Conservation (phyloP, 1,284 basidiomycete species). For the Fomitopsis betulina region DNA sequence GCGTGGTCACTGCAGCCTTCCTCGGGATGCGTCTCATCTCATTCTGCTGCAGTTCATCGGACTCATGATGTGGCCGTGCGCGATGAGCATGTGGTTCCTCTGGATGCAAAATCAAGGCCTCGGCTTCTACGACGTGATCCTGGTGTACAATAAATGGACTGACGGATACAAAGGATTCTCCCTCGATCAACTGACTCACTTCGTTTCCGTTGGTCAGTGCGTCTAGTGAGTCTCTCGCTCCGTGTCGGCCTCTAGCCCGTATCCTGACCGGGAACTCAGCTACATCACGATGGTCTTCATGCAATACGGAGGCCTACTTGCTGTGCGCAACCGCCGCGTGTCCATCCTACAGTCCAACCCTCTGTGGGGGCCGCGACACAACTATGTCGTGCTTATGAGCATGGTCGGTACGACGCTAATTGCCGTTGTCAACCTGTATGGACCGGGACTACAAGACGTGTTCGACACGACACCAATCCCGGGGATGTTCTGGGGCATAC, state of each 20-base stretch:
- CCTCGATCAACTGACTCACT: conserved; percentile 36
- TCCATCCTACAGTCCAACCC: conserved; percentile 15
- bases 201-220: conserved; percentile 44
- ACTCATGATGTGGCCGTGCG: conserved; percentile 43
- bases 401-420: conserved; percentile 36
- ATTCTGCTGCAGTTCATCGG: conserved; percentile 36
- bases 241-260: conserved; percentile 1
- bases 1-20: conserved; percentile 40
- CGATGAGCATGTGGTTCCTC: conserved; percentile 36
- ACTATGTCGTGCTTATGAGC: conserved; percentile 29
- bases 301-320: conserved; percentile 48
- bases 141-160: conserved; percentile 41
- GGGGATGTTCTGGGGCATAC: conserved; percentile 39
- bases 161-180: conserved; percentile 40
- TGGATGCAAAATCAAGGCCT: conserved; percentile 45
- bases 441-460: conserved; percentile 31
- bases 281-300: conserved; percentile 48
- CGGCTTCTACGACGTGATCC: conserved; percentile 45
- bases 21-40: conserved; percentile 19
- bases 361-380: conserved; percentile 39
- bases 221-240: conserved; percentile 31
- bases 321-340: conserved; percentile 11
- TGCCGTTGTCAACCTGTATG: conserved; percentile 37
- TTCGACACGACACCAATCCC: conserved; percentile 37
- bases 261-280: conserved; percentile 37